A percentile compares a stretch with the other conserved stretches of the same genome.
Conservation (phyloP, 345 rosid species). For the Raphanus sativus region DNA sequence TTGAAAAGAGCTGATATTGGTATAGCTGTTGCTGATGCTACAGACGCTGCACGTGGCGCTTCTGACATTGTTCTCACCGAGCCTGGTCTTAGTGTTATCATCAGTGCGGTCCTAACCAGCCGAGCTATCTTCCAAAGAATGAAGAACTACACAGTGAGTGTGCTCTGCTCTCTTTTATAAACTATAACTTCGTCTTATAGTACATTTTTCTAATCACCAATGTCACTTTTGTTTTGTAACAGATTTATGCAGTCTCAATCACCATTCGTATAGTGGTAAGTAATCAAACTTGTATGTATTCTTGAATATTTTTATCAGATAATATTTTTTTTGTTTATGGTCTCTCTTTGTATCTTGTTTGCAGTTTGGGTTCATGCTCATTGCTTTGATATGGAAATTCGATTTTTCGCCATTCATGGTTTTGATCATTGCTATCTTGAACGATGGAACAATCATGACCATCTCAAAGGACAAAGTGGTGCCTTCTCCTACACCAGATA, state of each 20-base stretch:
- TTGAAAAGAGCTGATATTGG: constrained; percentile 68
- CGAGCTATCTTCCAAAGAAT: constrained; percentile 65
- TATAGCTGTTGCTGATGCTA: constrained; percentile 64
- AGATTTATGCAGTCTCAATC: constrained; percentile 71
- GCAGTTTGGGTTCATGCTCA: constrained; percentile 86
- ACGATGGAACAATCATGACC: constrained; percentile 96
- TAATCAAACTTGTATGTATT: constrained; percentile 14
- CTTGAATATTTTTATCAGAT: not conserved
- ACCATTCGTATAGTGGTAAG: constrained; percentile 66
- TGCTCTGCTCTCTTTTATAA: not conserved
- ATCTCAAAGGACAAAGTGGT: constrained; percentile 90
- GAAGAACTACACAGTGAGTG: constrained; percentile 55
- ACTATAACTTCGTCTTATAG: not conserved
- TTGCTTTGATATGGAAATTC: constrained; percentile 81
- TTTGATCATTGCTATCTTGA: constrained; percentile 85
- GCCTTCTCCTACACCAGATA: constrained; percentile 94
- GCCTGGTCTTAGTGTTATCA: constrained; percentile 66
- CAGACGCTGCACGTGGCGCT: constrained; percentile 63
- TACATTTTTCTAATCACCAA: not conserved
- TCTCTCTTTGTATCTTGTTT: not conserved
- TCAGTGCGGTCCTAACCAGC: constrained; percentile 58
- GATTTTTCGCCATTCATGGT: constrained; percentile 98
- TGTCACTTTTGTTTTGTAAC: not conserved
- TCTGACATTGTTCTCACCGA: constrained; percentile 67
- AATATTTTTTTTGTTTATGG: not conserved